Conservation (phyloP, 176 grass and related monocot genomes). For the Alopecurus myosuroides region DNA sequence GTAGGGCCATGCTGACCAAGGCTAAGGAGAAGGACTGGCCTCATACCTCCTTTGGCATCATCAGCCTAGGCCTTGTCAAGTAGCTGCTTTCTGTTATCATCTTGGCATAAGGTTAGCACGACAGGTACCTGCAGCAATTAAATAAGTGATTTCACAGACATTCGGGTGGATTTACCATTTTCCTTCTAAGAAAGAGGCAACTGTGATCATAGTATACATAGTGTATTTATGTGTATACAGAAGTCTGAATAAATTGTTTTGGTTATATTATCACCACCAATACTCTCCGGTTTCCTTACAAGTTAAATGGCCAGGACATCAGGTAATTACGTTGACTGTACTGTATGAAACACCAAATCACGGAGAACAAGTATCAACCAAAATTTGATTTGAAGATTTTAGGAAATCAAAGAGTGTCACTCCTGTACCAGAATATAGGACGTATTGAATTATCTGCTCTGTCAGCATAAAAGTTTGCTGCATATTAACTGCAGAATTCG, state of each 20-base stretch:
- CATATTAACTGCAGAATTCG: not conserved
- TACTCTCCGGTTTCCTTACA: not conserved
- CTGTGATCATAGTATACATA: not conserved
- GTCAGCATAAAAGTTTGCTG: not conserved
- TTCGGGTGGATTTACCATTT: not conserved
- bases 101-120: not conserved
- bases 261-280: too few species aligned
- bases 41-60: conserved; percentile 46
- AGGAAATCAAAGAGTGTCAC: not conserved
- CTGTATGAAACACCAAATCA: not conserved
- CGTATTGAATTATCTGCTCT: not conserved
- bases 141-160: not conserved
- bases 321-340: not conserved
- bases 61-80: conserved; percentile 59
- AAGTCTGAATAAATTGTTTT: not conserved
- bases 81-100: not conserved
- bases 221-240: not conserved
- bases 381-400: not conserved
- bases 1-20: conserved; percentile 61
- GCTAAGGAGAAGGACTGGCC: conserved; percentile 68
- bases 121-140: not conserved
- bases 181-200: not conserved
- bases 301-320: not conserved
- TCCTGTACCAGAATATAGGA: not conserved
- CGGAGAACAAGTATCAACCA: not conserved